Base-by-base conservation (phyloP, 768 basidiomycete genomes). In the Mycena sanguinolenta region DNA sequence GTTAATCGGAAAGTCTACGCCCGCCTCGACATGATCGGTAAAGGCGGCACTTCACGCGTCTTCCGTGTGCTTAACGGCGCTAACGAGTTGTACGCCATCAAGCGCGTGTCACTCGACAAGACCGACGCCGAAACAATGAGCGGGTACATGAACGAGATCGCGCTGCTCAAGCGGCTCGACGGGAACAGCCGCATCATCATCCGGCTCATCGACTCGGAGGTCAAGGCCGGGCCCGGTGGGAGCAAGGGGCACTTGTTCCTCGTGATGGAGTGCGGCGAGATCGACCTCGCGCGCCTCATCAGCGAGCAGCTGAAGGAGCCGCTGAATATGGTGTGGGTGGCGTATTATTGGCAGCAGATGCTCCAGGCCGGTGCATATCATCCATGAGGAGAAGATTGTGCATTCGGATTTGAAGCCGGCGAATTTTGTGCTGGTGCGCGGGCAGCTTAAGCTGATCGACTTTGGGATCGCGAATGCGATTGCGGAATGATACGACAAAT, bases 391-490 rank as follows among this genome's bases (percentile, higher is more conserved):
- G 82, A 97, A 97, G 82, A 98, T 99, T 70, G 97, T 99, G 3
- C 97, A 99, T 81, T 97, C 97, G 23, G 97, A 99, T 81, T 86
- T 99, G 64, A 99, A 99, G 79, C 97, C 97, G 9, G 97, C 98
- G 4, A 99, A 99, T 80, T 99, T 99, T 74, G 97, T 99, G 25
- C 86, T 99, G 34, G 97, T 99, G 65, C 91, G 92, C 67, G 97
- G 97, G 7, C 93, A 95, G 73, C 85, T 99, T 65, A 99, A 99
- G 86, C 84, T 99, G 71, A 99, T 99, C 73, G 97, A 99, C 79
- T 99, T 99, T 77, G 97, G 97, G n/a, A 99, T 99, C 76, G 97
- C 97, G 17, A 98, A 98, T 78, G 97, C 97, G 12, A 97, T 99
- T 73, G 96, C 97, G 21, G n/a, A 98, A 97, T 77, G 97, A 99